phyloP scores from a whole-genome alignment of 768 basidiomycete genomes.

The Chiua virens region DNA sequence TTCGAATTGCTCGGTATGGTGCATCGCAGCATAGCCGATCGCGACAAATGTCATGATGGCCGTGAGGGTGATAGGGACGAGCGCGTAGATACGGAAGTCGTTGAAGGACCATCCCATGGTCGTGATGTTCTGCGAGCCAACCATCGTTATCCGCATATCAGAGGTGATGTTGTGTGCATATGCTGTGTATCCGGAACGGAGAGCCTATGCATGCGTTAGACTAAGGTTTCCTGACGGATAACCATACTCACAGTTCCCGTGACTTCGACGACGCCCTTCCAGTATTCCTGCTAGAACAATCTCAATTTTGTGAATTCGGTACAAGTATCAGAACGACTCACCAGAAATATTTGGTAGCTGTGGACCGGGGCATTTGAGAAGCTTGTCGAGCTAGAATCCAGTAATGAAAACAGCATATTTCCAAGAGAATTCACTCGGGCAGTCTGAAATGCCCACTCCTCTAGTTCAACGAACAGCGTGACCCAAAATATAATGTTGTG shows the following conservation, averaged over 20 bases:
- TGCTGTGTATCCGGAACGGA: neutral
- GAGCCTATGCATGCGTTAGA: neutral
- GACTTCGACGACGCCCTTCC: neutral
- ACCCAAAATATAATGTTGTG: slow-evolving; percentile 4
- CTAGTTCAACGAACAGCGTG: neutral
- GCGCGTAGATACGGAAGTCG: neutral
- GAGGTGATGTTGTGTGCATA: neutral
- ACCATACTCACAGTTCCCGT: neutral
- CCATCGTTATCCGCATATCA: neutral
- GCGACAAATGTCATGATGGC: neutral
- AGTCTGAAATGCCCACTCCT: slow-evolving; percentile 1
- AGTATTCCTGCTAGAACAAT: neutral
- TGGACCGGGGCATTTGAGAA: neutral
- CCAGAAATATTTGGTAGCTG: neutral
- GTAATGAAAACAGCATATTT: neutral
- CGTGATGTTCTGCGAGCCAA: neutral
- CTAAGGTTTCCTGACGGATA: too few relatives aligned
- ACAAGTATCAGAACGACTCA: neutral
- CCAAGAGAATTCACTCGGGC: slow-evolving; percentile 1
- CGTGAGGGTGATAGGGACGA: neutral
- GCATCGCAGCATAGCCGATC: neutral
- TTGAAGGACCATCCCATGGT: neutral
- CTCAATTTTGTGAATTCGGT: too few relatives aligned
- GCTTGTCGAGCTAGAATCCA: neutral
- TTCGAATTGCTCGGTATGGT: neutral